Evolutionary conservation across 1,284 basidiomycete genomes (phyloP).

Genomic region (Takashimella tepidaria): DNA sequence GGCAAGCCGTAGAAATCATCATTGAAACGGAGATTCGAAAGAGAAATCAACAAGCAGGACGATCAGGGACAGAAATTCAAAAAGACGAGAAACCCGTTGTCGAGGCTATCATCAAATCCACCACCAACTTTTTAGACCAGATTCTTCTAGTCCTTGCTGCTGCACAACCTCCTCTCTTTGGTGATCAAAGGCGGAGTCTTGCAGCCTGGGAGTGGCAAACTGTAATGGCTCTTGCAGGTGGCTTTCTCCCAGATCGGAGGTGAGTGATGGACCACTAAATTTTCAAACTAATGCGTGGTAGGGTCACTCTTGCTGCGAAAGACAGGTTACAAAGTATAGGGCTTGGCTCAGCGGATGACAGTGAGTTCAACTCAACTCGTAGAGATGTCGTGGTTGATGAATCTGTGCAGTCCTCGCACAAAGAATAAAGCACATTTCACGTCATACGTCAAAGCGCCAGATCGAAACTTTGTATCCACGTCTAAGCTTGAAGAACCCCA

Average conservation of each 20-base stretch:
- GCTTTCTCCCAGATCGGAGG: background rate
- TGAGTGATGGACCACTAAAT: background rate
- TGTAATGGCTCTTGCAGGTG: background rate
- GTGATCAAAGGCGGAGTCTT: background rate
- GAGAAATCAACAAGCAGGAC: background rate
- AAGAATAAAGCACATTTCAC: no score
- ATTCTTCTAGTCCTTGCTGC: background rate
- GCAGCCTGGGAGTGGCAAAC: background rate
- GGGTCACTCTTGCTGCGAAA: no score
- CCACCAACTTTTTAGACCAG: background rate
- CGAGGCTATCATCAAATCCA: background rate
- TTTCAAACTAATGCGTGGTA: background rate
- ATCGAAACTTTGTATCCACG: no score
- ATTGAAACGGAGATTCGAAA: no score
- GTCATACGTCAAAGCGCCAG: no score
- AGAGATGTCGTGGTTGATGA: no score
- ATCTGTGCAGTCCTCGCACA: no score
- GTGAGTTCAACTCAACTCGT: no score
- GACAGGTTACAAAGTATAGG: no score
- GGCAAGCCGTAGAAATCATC: no score
- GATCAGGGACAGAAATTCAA: background rate
- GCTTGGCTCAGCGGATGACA: no score
- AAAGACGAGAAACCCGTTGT: background rate
- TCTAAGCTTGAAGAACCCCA: no score
- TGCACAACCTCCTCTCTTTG: background rate